Evolutionary conservation across 2,329 filamentous ascomycete species (phyloP).

Genomic region (Neopestalotiopsis sp.): DNA sequence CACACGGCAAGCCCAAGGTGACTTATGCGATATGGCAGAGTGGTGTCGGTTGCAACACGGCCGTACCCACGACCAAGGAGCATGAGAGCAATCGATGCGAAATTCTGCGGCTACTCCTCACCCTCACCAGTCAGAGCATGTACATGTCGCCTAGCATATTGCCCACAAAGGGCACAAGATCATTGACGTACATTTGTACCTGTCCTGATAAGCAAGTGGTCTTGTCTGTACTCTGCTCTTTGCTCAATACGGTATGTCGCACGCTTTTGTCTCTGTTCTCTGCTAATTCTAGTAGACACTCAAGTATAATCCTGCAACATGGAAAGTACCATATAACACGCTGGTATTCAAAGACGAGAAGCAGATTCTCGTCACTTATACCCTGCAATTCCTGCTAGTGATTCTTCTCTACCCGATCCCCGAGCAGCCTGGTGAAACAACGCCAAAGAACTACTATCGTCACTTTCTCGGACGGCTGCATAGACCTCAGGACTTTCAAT

Average conservation of each 20-base stretch:
- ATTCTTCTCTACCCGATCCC: conserved; percentile 87
- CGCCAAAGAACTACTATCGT: conserved; percentile 89
- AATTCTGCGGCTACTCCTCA: conserved; percentile 83
- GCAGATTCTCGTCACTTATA: conserved; percentile 89
- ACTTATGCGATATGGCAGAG: conserved; percentile 98
- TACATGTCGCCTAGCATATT: conserved; percentile 83
- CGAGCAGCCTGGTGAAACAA: conserved; percentile 67
- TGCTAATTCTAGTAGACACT: conserved; percentile 66
- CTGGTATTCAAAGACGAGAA: conserved; percentile 91
- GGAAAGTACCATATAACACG: conserved; percentile 93
- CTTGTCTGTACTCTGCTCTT: conserved; percentile 85
- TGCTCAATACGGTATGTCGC: conserved; percentile 83
- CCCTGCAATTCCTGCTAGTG: conserved; percentile 86
- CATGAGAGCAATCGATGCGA: conserved; percentile 93
- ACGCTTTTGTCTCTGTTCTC: neutral
- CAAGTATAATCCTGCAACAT: conserved; percentile 93
- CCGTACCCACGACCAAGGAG: conserved; percentile 87
- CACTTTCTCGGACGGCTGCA: conserved; percentile 91
- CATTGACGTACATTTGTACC: conserved; percentile 87
- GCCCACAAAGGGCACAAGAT: conserved; percentile 80
- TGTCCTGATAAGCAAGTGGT: conserved; percentile 91
- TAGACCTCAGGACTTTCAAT: conserved; percentile 95
- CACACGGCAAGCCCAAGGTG: conserved; percentile 77
- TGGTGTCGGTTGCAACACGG: conserved; percentile 92
- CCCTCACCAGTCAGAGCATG: conserved; percentile 88